Base-by-base conservation (phyloP, 169 alveolate genomes). In the Cryptosporidium ryanae region DNA sequence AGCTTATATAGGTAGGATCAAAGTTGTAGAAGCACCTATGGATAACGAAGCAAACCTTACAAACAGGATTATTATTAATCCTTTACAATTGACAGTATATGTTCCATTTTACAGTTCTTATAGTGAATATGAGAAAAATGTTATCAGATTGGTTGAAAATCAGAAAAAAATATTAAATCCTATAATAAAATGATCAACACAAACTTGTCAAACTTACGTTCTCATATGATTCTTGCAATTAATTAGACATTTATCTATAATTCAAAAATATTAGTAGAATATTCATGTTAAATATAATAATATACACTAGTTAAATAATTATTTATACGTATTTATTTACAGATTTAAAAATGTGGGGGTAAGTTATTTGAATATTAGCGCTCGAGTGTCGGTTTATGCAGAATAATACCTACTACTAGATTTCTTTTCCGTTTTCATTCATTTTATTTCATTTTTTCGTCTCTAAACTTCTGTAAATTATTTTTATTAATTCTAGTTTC, bases 1-100 rank as follows among this genome's bases (percentile, higher is more conserved):
- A 43, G 87, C 87, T 4, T 76, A 59, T 38, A 48, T 34, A 12
- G 87, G 87, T 21, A 76, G 44, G 13, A 76, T 76, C 34, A 76
- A 63, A 44, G 63, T 76, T 76, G 64, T 76, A 15, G 87, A 57
- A 2, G 44, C 63, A 1, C 76, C 87, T 13, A 10, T n/a, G 34
- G 27, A 43, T 7, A 61, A 31, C 4, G 87, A 76, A 23, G 44
- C 6, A n/a, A 61, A 55, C 23, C 49, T 59, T 32, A 38, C 44
- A 54, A 23, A 61, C 1, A 61, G 64, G 50, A 76, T 76, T 44
- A 59, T 59, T 32, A 76, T 76, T 5, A 70, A 76, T 43, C 71
- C 87, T 46, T 43, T 59, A 8, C 27, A 38, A 59, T 17, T 76
- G 8, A 34, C 27, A 8, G 29, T 76, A 7, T 76, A 76, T n/a